Percentiles rank a stretch among this genome's conserved stretches.
Evolutionary conservation across 2,329 filamentous ascomycete genomes (phyloP).

Genomic region (Fusarium poae): DNA sequence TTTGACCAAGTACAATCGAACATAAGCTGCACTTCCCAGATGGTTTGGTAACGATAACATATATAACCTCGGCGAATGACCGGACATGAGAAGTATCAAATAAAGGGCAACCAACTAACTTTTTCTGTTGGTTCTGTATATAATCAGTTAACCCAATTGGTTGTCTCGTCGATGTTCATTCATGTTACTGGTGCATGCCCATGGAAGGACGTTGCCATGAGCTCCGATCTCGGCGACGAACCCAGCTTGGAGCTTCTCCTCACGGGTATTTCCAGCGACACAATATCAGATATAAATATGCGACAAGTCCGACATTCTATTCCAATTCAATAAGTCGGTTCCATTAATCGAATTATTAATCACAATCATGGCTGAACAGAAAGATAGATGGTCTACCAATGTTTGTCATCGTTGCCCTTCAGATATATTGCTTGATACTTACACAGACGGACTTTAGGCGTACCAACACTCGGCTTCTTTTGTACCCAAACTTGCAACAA

Average conservation of each 20-base stretch:
- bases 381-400: conserved; percentile 49
- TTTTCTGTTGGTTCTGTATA: neutral
- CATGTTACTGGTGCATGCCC: neutral
- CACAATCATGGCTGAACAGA: conserved; percentile 42
- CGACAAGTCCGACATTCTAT: neutral
- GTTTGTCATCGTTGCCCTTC: conserved; percentile 31
- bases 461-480: conserved; percentile 74
- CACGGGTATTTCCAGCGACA: conserved; percentile 8
- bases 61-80: neutral
- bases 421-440: conserved; percentile 24
- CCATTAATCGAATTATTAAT: neutral
- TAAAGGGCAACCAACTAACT: neutral
- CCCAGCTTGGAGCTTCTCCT: conserved; percentile 34
- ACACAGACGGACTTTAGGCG: conserved; percentile 55
- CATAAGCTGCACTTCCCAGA: neutral
- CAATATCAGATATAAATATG: conserved; percentile 34
- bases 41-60: neutral
- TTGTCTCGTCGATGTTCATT: neutral
- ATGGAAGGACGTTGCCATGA: conserved; percentile 11
- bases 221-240: conserved; percentile 46
- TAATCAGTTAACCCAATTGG: neutral
- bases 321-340: neutral
- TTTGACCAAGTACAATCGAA: neutral
- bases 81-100: neutral
- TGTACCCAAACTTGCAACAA: conserved; percentile 71